Evolutionary conservation across 306 rosid species (phyloP).

Genomic region (Ceratonia siliqua): DNA sequence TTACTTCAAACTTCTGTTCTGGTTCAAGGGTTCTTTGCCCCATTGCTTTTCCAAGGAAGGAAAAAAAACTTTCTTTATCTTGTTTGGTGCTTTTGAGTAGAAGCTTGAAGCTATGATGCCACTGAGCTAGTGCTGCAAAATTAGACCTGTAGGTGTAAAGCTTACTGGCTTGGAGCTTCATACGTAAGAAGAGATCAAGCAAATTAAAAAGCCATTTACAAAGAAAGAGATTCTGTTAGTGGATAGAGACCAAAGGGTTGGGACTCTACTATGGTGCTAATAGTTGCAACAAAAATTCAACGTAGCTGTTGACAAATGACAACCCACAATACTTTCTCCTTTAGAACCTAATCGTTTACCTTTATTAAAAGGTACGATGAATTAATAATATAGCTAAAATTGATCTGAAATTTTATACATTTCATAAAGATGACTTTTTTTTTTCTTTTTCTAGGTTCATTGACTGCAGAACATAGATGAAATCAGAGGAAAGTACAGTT

Average conservation of each 20-base stretch:
- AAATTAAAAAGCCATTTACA: not conserved
- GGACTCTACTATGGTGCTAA: no score
- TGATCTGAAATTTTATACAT: not conserved
- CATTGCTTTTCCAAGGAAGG: not conserved
- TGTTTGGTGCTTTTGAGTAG: not conserved
- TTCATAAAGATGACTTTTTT: not conserved
- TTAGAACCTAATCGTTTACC: not conserved
- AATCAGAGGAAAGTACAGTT: slow-evolving; percentile 21
- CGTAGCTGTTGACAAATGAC: not conserved
- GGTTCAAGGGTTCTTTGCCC: no score
- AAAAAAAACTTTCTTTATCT: not conserved
- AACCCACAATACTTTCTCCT: not conserved
- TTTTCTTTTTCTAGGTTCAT: slow-evolving; percentile 15
- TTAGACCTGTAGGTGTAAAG: slow-evolving; percentile 19
- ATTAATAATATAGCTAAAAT: not conserved
- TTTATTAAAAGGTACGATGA: not conserved
- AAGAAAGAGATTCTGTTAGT: slow-evolving; percentile 33
- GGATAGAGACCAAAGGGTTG: no score
- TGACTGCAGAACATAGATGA: slow-evolving; percentile 11
- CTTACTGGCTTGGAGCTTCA: slow-evolving; percentile 14
- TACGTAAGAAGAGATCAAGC: slow-evolving; percentile 32
- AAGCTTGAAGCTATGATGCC: not conserved
- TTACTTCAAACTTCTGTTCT: no score
- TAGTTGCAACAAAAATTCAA: no score
- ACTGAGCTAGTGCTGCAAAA: not conserved